Evolutionary conservation across 257 asterid species (phyloP).

Genomic region (Ballota nigra): DNA sequence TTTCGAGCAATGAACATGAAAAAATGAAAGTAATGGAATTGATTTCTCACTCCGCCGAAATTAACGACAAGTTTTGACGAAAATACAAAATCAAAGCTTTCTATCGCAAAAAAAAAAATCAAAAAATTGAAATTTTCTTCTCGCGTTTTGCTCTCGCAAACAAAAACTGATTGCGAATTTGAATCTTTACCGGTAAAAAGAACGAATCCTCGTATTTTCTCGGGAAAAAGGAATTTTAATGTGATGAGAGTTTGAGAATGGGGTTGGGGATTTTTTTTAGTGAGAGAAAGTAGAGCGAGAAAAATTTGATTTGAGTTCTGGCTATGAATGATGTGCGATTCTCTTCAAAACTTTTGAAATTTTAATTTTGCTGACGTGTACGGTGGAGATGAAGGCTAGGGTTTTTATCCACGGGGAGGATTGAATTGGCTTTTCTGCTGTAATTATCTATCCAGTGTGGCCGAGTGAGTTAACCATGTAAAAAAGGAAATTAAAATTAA

Average conservation of each 20-base stretch:
- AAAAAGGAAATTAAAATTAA: neutral
- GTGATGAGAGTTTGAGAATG: slow-evolving; percentile 13
- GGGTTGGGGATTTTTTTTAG: slow-evolving; percentile 24
- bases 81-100: slow-evolving; percentile 14
- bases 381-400: slow-evolving; percentile 33
- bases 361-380: slow-evolving; percentile 18
- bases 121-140: neutral
- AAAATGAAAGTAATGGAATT: neutral
- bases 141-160: neutral
- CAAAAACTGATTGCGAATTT: neutral
- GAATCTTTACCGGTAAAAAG: slow-evolving; percentile 5
- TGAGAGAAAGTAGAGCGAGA: slow-evolving; percentile 25
- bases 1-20: slow-evolving; percentile 21
- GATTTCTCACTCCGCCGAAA: slow-evolving; percentile 3
- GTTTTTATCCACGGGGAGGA: slow-evolving; percentile 33
- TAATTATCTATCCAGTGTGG: slow-evolving; percentile 16
- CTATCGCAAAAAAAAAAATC: neutral
- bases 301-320: slow-evolving; percentile 15
- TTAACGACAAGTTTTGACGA: neutral
- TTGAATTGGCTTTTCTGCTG: slow-evolving; percentile 22
- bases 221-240: neutral
- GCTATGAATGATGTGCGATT: neutral
- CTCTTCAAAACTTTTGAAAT: slow-evolving; percentile 29
- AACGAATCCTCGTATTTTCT: slow-evolving; percentile 1
- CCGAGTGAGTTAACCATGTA: neutral